Conservation (phyloP, 805 yeast genomes). For the Ogataea trehaloabstinens region DNA sequence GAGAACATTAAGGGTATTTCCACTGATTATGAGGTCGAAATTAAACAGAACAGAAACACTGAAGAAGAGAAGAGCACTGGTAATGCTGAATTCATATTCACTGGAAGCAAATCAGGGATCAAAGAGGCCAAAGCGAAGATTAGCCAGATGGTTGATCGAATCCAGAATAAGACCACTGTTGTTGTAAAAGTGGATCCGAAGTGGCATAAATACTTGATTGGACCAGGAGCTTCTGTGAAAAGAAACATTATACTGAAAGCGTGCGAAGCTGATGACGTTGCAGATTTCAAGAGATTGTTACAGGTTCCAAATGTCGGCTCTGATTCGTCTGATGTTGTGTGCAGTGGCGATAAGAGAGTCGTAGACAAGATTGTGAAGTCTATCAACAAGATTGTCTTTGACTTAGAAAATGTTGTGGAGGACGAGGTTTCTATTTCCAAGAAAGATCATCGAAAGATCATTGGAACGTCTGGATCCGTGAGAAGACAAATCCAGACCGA, state of each 20-base stretch:
- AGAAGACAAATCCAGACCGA: slow-evolving; percentile 73
- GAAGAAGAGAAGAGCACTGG: slow-evolving; percentile 41
- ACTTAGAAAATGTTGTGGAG: slow-evolving; percentile 56
- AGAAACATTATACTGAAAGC: slow-evolving; percentile 74
- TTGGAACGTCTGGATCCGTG: slow-evolving; percentile 78
- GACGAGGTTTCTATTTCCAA: slow-evolving; percentile 60
- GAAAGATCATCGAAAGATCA: slow-evolving; percentile 68
- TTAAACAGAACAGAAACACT: slow-evolving; percentile 40
- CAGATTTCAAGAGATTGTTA: slow-evolving; percentile 54
- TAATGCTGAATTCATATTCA: slow-evolving; percentile 59
- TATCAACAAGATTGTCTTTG: slow-evolving; percentile 60
- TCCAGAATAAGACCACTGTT: slow-evolving; percentile 58
- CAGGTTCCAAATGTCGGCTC: slow-evolving; percentile 69
- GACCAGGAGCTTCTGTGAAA: slow-evolving; percentile 72
- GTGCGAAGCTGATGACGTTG: slow-evolving; percentile 59
- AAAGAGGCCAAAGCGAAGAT: slow-evolving; percentile 68
- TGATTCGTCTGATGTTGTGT: slow-evolving; percentile 55
- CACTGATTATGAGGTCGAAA: slow-evolving; percentile 63
- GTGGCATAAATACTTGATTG: slow-evolving; percentile 73
- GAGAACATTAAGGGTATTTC: slow-evolving; percentile 78
- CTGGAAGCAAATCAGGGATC: slow-evolving; percentile 77
- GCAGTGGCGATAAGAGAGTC: slow-evolving; percentile 71
- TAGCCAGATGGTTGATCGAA: slow-evolving; percentile 58
- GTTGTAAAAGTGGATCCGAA: slow-evolving; percentile 67
- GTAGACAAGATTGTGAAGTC: slow-evolving; percentile 67